These are phyloP conservation scores for Paramecium sexaurelia DNA, from an alignment of 73 alveolate genomes.

Conservation along the genomic window DNA sequence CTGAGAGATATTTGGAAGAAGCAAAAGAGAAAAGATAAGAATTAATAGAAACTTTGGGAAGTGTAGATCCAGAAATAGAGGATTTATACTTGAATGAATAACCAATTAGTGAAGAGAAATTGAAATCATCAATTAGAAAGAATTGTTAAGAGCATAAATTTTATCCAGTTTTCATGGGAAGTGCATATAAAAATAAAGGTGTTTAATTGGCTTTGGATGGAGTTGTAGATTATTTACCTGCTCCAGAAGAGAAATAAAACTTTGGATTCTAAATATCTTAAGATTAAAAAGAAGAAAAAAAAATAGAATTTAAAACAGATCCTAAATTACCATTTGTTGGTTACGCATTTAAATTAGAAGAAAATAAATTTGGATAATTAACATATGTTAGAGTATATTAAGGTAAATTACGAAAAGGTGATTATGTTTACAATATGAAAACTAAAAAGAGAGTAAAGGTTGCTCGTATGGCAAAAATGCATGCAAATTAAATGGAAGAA, in stretches of 20 bases:
- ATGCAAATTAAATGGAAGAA: constrained; percentile 93
- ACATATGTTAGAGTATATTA: constrained; percentile 82
- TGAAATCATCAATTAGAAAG: constrained; percentile 81
- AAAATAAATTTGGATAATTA: constrained; percentile 81
- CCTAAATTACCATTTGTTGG: constrained; percentile 90
- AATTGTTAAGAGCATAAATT: constrained; percentile 79
- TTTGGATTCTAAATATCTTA: constrained; percentile 72
- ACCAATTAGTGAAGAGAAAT: constrained; percentile 71
- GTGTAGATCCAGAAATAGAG: constrained; percentile 81
- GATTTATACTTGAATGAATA: constrained; percentile 77
- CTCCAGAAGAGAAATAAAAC: constrained; percentile 82
- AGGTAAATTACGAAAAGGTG: constrained; percentile 93
- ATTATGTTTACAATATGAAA: constrained; percentile 72
- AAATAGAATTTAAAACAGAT: constrained; percentile 76
- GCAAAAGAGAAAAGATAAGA: constrained; percentile 80
- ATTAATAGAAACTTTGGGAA: constrained; percentile 75
- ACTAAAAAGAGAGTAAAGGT: constrained; percentile 81
- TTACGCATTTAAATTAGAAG: constrained; percentile 92
- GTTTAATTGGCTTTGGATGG: constrained; percentile 84
- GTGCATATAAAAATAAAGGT: constrained; percentile 95
- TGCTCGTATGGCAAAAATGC: constrained; percentile 93
- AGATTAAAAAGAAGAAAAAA: constrained; percentile 67
- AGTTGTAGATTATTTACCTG: constrained; percentile 86
- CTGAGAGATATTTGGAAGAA: constrained; percentile 72
- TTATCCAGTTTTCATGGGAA: constrained; percentile 95